Evolutionary conservation across 331 rosid genomes (phyloP).

Genomic region (Pyracantha coccinea): DNA sequence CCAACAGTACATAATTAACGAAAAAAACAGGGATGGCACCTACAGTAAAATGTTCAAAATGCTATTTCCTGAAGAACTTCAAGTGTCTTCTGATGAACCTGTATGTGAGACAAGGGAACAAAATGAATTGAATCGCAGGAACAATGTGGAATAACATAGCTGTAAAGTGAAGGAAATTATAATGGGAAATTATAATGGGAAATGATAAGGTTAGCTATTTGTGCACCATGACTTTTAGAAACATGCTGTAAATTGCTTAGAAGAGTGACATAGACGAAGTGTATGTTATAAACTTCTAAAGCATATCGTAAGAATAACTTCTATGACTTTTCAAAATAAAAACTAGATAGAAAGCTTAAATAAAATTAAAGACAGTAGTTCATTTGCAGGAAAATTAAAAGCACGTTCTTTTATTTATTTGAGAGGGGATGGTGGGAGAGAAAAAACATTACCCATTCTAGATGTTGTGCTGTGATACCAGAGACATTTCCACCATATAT

Average conservation of each 20-base stretch:
- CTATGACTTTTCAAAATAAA: not conserved
- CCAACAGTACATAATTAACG: not conserved
- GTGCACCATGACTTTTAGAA: not conserved
- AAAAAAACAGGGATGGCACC: not conserved
- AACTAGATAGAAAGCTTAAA: not conserved
- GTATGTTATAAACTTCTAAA: not conserved
- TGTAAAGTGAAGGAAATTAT: not conserved
- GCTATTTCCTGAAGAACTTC: slow-evolving; percentile 88
- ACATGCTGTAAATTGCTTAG: not conserved
- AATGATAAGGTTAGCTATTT: not conserved
- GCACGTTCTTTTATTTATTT: not conserved
- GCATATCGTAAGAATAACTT: not conserved
- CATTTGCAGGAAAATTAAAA: not conserved
- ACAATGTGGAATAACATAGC: not conserved
- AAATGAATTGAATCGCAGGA: slow-evolving; percentile 6
- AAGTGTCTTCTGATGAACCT: slow-evolving; percentile 95
- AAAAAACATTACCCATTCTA: slow-evolving; percentile 64
- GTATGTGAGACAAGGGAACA: slow-evolving; percentile 23
- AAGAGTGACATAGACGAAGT: not conserved
- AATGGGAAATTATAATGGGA: not conserved
- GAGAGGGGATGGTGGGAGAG: not conserved
- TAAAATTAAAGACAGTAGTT: not conserved
- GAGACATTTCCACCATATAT: slow-evolving; percentile 53
- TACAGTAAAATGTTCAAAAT: slow-evolving; percentile 20
- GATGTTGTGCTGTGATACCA: slow-evolving; percentile 90